Evolutionary conservation across 2,329 filamentous ascomycete genomes (phyloP).

Genomic region (Colletotrichum lindemuthianum): DNA sequence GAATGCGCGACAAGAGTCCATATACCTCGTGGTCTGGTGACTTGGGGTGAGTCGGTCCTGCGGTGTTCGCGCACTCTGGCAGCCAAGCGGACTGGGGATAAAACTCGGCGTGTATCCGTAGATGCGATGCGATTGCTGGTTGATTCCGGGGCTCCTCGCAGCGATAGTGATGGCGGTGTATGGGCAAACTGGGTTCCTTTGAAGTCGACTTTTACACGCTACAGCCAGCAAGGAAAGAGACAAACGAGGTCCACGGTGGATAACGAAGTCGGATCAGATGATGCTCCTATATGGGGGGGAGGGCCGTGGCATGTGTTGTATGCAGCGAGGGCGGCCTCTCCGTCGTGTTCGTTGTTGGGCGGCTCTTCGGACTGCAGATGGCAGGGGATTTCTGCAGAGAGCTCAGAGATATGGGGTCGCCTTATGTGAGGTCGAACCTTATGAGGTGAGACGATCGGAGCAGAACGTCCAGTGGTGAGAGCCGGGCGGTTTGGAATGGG

Average conservation of each 20-base stretch:
- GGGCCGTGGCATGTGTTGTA: conserved; percentile 15
- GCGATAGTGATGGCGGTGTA: conserved; percentile 21
- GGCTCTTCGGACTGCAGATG: conserved; percentile 29
- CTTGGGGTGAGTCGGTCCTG: conserved; percentile 9
- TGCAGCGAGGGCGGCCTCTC: conserved; percentile 17
- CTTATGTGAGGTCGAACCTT: conserved; percentile 35
- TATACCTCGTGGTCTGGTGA: conserved; percentile 19
- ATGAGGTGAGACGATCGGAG: conserved; percentile 26
- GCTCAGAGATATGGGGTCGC: conserved; percentile 21
- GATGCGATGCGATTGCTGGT: conserved; percentile 30
- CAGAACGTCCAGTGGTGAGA: conserved; percentile 20
- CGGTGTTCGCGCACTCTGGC: neutral
- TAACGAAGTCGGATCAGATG: conserved; percentile 28
- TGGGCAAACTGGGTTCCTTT: conserved; percentile 1
- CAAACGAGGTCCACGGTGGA: conserved; percentile 29
- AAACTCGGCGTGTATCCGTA: conserved; percentile 30
- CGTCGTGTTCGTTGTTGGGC: conserved; percentile 17
- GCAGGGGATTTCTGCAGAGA: conserved; percentile 27
- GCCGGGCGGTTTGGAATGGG: conserved; percentile 12
- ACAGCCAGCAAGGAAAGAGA: conserved; percentile 1
- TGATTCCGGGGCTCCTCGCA: conserved; percentile 20
- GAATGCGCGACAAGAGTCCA: conserved; percentile 15
- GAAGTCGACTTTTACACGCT: too few species aligned
- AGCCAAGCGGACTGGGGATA: conserved; percentile 12
- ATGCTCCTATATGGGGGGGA: conserved; percentile 12